Percentiles rank a stretch among this genome's conserved stretches.
phyloP scores from a whole-genome alignment of 352 stramenopile species.

The Globisporangium acanthophoron region DNA sequence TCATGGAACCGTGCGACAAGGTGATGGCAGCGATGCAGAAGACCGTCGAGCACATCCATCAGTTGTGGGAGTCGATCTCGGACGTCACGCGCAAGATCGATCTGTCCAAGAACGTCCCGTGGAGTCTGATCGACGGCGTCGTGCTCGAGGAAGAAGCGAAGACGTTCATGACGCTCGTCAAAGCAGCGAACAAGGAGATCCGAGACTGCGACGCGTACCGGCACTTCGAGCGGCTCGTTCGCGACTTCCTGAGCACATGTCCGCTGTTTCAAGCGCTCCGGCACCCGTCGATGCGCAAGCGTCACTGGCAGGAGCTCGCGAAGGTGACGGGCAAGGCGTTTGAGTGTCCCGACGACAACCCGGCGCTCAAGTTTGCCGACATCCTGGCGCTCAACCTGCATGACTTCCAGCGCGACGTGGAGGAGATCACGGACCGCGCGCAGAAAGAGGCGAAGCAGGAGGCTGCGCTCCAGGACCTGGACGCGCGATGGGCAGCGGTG shows the following conservation, averaged over 20 bases:
- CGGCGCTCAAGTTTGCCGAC: constrained; percentile 63
- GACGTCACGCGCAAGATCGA: constrained; percentile 88
- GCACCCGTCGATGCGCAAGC: constrained; percentile 65
- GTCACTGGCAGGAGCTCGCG: constrained; percentile 72
- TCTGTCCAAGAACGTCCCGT: constrained; percentile 85
- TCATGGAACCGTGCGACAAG: constrained; percentile 79
- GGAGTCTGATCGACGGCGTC: constrained; percentile 88
- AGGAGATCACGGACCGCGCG: constrained; percentile 89
- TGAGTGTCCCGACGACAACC: constrained; percentile 64
- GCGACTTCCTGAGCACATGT: constrained; percentile 74
- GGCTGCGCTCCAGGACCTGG: constrained; percentile 67
- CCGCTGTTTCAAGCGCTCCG: constrained; percentile 74
- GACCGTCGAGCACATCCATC: constrained; percentile 67
- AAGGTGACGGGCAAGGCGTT: constrained; percentile 48
- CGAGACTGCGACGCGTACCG: constrained; percentile 90
- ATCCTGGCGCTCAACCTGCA: constrained; percentile 84
- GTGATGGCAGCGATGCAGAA: constrained; percentile 71
- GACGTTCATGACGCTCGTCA: constrained; percentile 78
- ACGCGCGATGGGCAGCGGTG: constrained; percentile 67
- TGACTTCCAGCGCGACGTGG: constrained; percentile 72
- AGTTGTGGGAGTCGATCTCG: constrained; percentile 85
- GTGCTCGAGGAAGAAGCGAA: constrained; percentile 94
- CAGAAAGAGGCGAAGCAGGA: constrained; percentile 92
- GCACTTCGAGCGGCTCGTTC: constrained; percentile 71
- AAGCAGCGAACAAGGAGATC: constrained; percentile 85